phyloP scores from a whole-genome alignment of 2,329 filamentous ascomycete genomes.

The Drechslerella coelobrocha region DNA sequence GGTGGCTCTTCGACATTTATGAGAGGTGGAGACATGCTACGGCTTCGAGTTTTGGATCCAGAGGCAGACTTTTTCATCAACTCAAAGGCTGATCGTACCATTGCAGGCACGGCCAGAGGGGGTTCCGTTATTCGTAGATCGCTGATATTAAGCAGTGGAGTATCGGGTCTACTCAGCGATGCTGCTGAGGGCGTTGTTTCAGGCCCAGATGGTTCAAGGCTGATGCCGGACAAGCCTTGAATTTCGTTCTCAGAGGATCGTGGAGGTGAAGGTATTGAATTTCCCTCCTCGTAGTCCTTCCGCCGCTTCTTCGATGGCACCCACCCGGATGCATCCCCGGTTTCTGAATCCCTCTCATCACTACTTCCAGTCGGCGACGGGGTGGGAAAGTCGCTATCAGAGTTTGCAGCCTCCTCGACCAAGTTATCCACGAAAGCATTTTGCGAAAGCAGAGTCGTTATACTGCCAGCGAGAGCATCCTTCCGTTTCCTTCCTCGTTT shows the following conservation, averaged over 20 bases:
- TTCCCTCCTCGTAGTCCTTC: conserved; percentile 9
- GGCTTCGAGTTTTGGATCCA: conserved; percentile 32
- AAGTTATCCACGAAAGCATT: conserved; percentile 16
- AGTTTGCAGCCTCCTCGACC: conserved; percentile 10
- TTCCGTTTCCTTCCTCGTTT: conserved; percentile 31
- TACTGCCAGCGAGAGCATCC: conserved; percentile 1
- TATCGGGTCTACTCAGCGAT: not conserved
- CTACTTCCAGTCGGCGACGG: conserved; percentile 35
- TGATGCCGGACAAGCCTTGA: conserved; percentile 7
- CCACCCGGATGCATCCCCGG: conserved; percentile 7
- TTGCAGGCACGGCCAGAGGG: not conserved
- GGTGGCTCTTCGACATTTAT: conserved; percentile 30
- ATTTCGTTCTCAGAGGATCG: conserved; percentile 44
- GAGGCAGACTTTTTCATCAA: conserved; percentile 29
- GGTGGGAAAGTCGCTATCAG: conserved; percentile 40
- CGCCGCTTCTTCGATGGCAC: conserved; percentile 18
- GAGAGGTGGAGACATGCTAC: conserved; percentile 37
- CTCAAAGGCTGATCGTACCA: conserved; percentile 40
- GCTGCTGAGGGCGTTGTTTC: conserved; percentile 1
- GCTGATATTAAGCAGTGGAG: not conserved
- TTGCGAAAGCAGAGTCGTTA: not conserved
- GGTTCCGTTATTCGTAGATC: not conserved
- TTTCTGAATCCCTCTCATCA: conserved; percentile 29
- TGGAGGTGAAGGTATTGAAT: conserved; percentile 32
- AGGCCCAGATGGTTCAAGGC: conserved; percentile 1